Evolutionary conservation across 805 yeast species (phyloP), one percentile per base, ranked within the genome.

Genomic region (Candida fluviatilis): DNA sequence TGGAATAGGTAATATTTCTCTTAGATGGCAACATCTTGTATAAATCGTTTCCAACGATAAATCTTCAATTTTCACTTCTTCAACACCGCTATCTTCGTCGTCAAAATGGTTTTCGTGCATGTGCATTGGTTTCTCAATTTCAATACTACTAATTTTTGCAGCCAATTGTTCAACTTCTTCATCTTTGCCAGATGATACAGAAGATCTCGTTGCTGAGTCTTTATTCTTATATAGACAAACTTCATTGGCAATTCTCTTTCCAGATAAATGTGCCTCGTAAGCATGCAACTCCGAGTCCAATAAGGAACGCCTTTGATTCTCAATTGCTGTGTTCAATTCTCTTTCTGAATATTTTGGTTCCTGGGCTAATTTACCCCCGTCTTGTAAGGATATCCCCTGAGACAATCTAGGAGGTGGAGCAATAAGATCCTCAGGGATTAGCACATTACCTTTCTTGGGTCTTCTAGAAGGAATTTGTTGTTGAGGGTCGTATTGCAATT

Each of bases 1-100:
- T 2, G 95, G 90, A 37, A 90, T 89, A 2, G 97, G 97, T 43
- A 89, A 58, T 42, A 89, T 89, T 51, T 89, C 97, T 40, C 97
- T 69, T 42, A 89, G 65, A 58, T 89, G 97, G 56, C 97, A 89
- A 57, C 97, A 90, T 46, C 96, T 69, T 1, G 96, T 86, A 48
- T 76, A 76, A 12, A 76, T 55, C 11, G 67, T 57, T 40, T 76
- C 82, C 34, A 77, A 55, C 2, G 78, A 57, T 1, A 72, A 49
- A 10, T 54, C 50, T 1, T 51, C 47, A 7, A 36, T 34, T 8
- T 34, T 21, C 6, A 38, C 42, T 16, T 54, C 54, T 8, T 39
- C 48, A 7, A 46, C 51, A 6, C 46, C 47, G 1, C 44, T 53
- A 3, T 40, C 54, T 36, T 45, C 38, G 32, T 58, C 64, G 14